A percentile compares a stretch with the other conserved stretches of the same genome.
Evolutionary conservation across 148 eudicot species (phyloP).

Genomic region (Pharnaceum exiguum): DNA sequence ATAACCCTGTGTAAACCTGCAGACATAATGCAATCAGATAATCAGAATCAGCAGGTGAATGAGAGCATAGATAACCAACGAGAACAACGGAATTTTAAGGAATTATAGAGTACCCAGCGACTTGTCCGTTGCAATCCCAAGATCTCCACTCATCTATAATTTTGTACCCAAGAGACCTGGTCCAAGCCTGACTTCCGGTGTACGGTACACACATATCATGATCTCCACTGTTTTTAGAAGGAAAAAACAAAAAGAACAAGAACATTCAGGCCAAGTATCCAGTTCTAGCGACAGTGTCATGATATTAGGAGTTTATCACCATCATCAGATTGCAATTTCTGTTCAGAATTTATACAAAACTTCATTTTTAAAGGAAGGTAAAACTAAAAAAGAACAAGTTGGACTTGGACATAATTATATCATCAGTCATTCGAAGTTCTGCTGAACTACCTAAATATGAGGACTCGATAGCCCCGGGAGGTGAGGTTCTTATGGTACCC

Average conservation of each 20-base stretch:
- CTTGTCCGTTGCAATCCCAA: constrained; percentile 63
- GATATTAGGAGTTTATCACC: too few relatives aligned
- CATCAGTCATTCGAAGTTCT: background rate
- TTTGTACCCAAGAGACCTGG: constrained; percentile 81
- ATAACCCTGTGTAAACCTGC: constrained; percentile 79
- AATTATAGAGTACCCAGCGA: constrained; percentile 66
- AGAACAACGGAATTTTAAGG: background rate
- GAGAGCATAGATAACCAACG: too few relatives aligned
- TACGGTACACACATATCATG: constrained; percentile 97
- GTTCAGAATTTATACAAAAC: too few relatives aligned
- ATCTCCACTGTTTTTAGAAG: constrained; percentile 97
- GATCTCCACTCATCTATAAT: constrained; percentile 82
- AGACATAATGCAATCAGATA: constrained; percentile 7
- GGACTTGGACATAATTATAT: background rate
- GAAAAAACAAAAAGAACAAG: too few relatives aligned
- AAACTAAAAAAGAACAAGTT: too few relatives aligned
- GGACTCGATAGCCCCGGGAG: constrained; percentile 69
- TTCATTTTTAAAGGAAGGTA: too few relatives aligned
- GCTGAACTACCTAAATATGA: constrained; percentile 72
- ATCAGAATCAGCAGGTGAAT: background rate
- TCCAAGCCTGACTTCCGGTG: constrained; percentile 95
- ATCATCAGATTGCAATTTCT: too few relatives aligned
- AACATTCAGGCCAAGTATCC: too few relatives aligned
- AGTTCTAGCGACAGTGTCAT: too few relatives aligned
- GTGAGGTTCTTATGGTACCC: constrained; percentile 85